phyloP scores from a whole-genome alignment of 805 yeast genomes.

The Suhomyces tanzawaensis region DNA sequence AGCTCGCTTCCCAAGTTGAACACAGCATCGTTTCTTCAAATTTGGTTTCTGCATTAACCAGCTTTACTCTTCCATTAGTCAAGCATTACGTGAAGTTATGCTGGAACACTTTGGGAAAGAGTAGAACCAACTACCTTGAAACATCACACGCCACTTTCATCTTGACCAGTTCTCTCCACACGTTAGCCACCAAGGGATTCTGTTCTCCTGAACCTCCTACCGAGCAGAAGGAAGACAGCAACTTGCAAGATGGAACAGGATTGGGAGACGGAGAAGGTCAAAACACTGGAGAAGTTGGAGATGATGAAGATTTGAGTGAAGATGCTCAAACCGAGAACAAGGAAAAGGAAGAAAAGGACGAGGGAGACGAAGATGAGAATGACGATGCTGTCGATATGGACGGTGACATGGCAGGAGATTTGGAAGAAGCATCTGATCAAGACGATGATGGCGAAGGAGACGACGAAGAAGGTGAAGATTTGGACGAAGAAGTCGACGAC shows the following conservation, averaged over 20 bases:
- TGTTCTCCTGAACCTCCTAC: slow-evolving; percentile 84
- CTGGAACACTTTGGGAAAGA: slow-evolving; percentile 40
- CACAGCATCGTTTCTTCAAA: slow-evolving; percentile 37
- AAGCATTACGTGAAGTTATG: slow-evolving; percentile 56
- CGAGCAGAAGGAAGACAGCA: slow-evolving; percentile 57
- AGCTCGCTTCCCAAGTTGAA: slow-evolving; percentile 32
- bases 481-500: slow-evolving; percentile 88
- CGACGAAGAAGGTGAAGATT: slow-evolving; percentile 51
- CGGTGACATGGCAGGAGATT: slow-evolving; percentile 95
- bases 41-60: slow-evolving; percentile 46
- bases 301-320: slow-evolving; percentile 86
- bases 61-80: slow-evolving; percentile 62
- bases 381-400: slow-evolving; percentile 92
- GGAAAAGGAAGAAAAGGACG: slow-evolving; percentile 58
- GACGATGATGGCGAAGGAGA: slow-evolving; percentile 47
- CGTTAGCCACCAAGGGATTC: slow-evolving; percentile 77
- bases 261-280: slow-evolving; percentile 92
- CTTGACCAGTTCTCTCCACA: slow-evolving; percentile 53
- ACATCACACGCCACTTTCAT: slow-evolving; percentile 62
- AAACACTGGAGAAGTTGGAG: slow-evolving; percentile 80
- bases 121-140: slow-evolving; percentile 48
- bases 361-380: slow-evolving; percentile 60
- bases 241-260: slow-evolving; percentile 83
- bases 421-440: slow-evolving; percentile 75
- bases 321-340: slow-evolving; percentile 71